Conservation (phyloP, 2,329 filamentous ascomycete species). For the Aspergillus flavus region DNA sequence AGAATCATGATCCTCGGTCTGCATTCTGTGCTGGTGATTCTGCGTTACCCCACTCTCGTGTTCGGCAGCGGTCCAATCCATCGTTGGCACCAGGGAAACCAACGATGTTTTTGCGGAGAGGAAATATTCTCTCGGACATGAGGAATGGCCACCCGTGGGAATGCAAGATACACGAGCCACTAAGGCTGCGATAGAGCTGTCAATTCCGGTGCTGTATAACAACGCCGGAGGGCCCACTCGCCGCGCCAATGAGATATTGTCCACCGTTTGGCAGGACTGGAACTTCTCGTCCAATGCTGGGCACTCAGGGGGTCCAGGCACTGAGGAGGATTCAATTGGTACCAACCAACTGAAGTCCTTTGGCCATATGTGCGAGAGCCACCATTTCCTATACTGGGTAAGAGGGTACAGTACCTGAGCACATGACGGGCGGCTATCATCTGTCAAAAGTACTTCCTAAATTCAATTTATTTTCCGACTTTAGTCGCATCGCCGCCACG, state of each 20-base stretch:
- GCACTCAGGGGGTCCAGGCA: not conserved
- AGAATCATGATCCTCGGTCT: not conserved
- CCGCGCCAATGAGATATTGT: conserved; percentile 9
- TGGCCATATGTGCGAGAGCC: not conserved
- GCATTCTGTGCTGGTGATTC: not conserved
- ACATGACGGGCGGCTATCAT: not conserved
- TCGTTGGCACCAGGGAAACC: conserved; percentile 9
- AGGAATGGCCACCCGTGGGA: conserved; percentile 2
- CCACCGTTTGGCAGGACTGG: not conserved
- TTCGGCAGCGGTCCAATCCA: conserved; percentile 7
- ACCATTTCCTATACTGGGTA: not conserved
- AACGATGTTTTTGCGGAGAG: conserved; percentile 6
- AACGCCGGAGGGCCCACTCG: conserved; percentile 8
- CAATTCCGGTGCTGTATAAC: conserved; percentile 19
- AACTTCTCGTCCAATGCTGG: conserved; percentile 6
- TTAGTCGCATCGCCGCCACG: conserved; percentile 8
- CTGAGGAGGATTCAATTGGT: not conserved
- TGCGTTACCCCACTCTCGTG: conserved; percentile 7
- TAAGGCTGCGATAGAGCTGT: conserved; percentile 20
- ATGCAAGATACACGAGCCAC: conserved; percentile 10
- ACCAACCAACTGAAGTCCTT: not conserved
- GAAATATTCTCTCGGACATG: conserved; percentile 4
- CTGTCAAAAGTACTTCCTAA: not conserved
- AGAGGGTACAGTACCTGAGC: not conserved
- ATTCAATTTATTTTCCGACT: not conserved